Evolutionary conservation across 2,329 filamentous ascomycete species (phyloP).

Genomic region (Alternaria ventricosa): DNA sequence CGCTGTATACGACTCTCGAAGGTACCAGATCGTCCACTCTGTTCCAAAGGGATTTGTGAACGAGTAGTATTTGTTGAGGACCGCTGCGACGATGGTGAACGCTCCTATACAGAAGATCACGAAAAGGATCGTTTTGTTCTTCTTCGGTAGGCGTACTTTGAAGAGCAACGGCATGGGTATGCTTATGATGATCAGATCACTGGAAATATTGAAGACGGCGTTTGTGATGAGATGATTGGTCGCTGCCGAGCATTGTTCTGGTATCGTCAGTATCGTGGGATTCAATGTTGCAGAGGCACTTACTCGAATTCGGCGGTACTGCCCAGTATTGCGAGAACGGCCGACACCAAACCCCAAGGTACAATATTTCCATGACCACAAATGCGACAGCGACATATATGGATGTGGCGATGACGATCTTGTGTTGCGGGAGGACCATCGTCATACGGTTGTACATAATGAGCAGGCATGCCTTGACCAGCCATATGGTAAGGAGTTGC

Average conservation of each 20-base stretch:
- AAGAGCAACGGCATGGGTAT: conserved; percentile 57
- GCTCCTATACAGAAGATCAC: conserved; percentile 63
- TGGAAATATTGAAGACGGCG: conserved; percentile 54
- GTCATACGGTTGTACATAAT: conserved; percentile 62
- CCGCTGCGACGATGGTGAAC: conserved; percentile 61
- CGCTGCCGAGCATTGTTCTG: conserved; percentile 53
- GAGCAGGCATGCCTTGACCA: conserved; percentile 61
- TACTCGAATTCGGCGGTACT: conserved; percentile 51
- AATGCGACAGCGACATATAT: conserved; percentile 56
- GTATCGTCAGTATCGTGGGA: background rate
- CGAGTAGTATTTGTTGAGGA: conserved; percentile 68
- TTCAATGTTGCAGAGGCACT: background rate
- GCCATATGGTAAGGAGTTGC: conserved; percentile 59
- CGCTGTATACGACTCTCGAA: conserved; percentile 65
- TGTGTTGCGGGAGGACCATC: conserved; percentile 35
- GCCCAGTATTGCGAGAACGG: conserved; percentile 62
- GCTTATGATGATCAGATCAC: conserved; percentile 54
- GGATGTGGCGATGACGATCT: conserved; percentile 51
- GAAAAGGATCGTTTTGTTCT: conserved; percentile 62
- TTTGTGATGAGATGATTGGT: conserved; percentile 51
- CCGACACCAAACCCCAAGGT: conserved; percentile 63
- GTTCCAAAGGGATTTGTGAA: conserved; percentile 63
- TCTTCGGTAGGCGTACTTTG: conserved; percentile 50
- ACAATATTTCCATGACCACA: conserved; percentile 55
- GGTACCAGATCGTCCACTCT: conserved; percentile 65